Conservation (phyloP, 129 eudicot species). For the Lonicera japonica region DNA sequence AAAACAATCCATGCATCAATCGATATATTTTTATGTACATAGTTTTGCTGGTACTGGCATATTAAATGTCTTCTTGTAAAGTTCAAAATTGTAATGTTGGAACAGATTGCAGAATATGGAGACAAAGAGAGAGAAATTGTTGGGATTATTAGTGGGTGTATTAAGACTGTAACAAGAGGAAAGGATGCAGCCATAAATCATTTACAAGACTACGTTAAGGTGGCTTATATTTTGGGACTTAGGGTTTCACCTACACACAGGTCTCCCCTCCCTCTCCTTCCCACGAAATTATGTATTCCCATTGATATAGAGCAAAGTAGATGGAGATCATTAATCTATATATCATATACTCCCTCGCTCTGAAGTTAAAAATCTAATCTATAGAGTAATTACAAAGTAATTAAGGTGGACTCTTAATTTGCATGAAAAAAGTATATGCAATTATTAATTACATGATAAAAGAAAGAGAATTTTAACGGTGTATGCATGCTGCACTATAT, state of each 20-base stretch:
- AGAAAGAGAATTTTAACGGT: not conserved
- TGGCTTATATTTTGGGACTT: slow-evolving; percentile 64
- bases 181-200: slow-evolving; percentile 14
- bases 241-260: slow-evolving; percentile 56
- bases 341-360: too few species aligned
- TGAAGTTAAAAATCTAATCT: too few species aligned
- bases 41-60: not conserved
- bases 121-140: slow-evolving; percentile 32
- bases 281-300: not conserved
- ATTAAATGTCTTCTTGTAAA: not conserved
- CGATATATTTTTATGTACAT: not conserved
- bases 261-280: slow-evolving; percentile 11
- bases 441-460: not conserved
- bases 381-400: too few species aligned
- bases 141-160: slow-evolving; percentile 59
- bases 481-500: slow-evolving; percentile 16
- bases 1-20: not conserved
- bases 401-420: too few species aligned
- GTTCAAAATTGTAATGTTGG: not conserved
- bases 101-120: slow-evolving; percentile 61
- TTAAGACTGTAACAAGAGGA: slow-evolving; percentile 49
- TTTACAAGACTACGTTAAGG: slow-evolving; percentile 24
- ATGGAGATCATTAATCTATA: too few species aligned
- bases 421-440: not conserved
- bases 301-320: too few species aligned